Base-by-base conservation (phyloP, 2,329 filamentous ascomycete species). In the Botryosphaeria dothidea region DNA sequence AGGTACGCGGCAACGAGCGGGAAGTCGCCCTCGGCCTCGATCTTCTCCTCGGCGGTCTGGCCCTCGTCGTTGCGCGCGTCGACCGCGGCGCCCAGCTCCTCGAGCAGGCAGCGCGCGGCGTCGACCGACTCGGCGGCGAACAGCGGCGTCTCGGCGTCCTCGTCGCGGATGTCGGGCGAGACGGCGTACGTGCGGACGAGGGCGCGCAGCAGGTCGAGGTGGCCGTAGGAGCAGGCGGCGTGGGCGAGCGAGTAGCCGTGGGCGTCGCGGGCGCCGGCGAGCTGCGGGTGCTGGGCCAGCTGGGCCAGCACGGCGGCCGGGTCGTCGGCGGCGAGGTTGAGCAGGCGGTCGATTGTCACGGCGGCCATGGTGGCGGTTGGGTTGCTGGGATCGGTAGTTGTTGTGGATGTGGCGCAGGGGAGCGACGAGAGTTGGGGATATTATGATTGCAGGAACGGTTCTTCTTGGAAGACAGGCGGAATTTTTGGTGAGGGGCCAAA, bases 241-340 rank as follows among this genome's bases (percentile, higher is more conserved):
- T 99, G 95, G 56, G 98, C 82, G 27, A 98, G 87, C 52, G 93
- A 96, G 81, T 99, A 99, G 72, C 95, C 95, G 73, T 97, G 91
- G 66, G 90, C 88, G 78, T 99, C 95, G 80, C 96, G 92, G 61
- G 85, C 81, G 2, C 88, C 86, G 62, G 95, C 94, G 62, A 96
- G 83, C n/a, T 86, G 79, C 36, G 92, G 92, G 70, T 92, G 86
- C 67, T 88, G 82, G 68, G 86, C 86, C 61, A 99, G 88, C 70
- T 93, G 87, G 65, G 88, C 82, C 67, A 97, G 83, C 63, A 99
- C 87, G 49, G 86, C 83, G 46, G 87, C 80, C 60, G 90, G 90
- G 73, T 92, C 90, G 77, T 97, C 94, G 66, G 94, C 92, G 45
- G 93, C 94, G 56, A 84, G 78, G 68, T 82, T 83, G 52, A 84